phyloP scores from a whole-genome alignment of 2,329 filamentous ascomycete genomes.

The Xylaria sp. region DNA sequence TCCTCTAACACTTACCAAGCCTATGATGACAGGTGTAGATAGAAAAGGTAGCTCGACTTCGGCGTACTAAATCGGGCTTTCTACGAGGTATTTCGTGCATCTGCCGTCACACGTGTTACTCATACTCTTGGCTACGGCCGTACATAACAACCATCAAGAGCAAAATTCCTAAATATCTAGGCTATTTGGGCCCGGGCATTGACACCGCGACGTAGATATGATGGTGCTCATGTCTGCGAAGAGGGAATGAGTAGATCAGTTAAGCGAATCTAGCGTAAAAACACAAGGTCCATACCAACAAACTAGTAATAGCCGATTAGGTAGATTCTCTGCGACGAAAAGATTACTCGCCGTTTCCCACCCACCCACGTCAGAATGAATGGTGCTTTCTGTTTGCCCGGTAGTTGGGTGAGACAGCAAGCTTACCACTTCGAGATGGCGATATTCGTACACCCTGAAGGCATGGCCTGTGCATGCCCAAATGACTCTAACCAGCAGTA shows the following conservation, averaged over 20 bases:
- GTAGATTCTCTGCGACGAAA: neutral
- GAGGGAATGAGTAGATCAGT: slow-evolving; percentile 12
- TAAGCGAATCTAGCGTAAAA: slow-evolving; percentile 11
- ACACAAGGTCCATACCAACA: neutral
- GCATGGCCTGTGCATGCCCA: slow-evolving; percentile 11
- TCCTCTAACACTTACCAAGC: neutral
- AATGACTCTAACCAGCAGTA: slow-evolving; percentile 3
- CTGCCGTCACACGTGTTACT: slow-evolving; percentile 35
- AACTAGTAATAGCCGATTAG: neutral
- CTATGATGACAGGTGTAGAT: neutral
- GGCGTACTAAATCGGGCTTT: slow-evolving; percentile 11
- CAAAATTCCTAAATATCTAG: neutral
- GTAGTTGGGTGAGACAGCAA: slow-evolving; percentile 15
- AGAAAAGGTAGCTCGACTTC: slow-evolving; percentile 1
- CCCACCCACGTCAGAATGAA: neutral
- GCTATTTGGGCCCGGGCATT: slow-evolving; percentile 2
- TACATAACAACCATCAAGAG: slow-evolving; percentile 27
- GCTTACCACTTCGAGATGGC: neutral
- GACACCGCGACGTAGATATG: slow-evolving; percentile 8
- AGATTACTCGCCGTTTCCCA: neutral
- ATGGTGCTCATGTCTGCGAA: slow-evolving; percentile 8
- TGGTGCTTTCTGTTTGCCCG: neutral
- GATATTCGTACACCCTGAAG: neutral
- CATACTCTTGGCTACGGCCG: slow-evolving; percentile 38
- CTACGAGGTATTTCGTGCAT: slow-evolving; percentile 27